A percentile compares a stretch with the other conserved stretches of the same genome.
These are phyloP conservation scores for Yamadazyma sp. DNA, from an alignment of 805 yeast genomes.

Conservation along the genomic window DNA sequence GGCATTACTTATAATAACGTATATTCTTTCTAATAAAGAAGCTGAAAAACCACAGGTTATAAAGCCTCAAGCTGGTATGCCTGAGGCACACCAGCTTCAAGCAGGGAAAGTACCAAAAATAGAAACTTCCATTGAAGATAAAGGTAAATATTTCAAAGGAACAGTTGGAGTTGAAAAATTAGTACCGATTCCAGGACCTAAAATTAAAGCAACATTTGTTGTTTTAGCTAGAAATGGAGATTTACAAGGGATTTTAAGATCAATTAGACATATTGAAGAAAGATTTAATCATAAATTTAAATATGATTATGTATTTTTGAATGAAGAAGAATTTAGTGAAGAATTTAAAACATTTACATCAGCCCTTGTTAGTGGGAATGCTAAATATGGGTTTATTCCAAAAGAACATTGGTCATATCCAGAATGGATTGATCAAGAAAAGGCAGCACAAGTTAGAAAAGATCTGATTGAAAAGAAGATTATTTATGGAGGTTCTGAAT, in stretches of 20 bases:
- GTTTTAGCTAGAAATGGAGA: slow-evolving; percentile 76
- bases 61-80: too few relatives aligned
- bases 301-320: slow-evolving; percentile 94
- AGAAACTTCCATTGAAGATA: too few relatives aligned
- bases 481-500: slow-evolving; percentile 72
- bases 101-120: too few relatives aligned
- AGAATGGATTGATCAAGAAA: slow-evolving; percentile 69
- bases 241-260: slow-evolving; percentile 53
- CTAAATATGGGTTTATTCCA: slow-evolving; percentile 76
- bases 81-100: too few relatives aligned
- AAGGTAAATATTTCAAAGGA: too few relatives aligned
- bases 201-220: slow-evolving; percentile 73
- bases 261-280: slow-evolving; percentile 80
- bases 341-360: slow-evolving; percentile 71
- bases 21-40: too few relatives aligned
- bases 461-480: slow-evolving; percentile 52
- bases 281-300: slow-evolving; percentile 79
- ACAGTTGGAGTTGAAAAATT: slow-evolving; percentile 3
- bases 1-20: too few relatives aligned
- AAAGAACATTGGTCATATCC: slow-evolving; percentile 86
- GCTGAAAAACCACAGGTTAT: too few relatives aligned
- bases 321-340: slow-evolving; percentile 79
- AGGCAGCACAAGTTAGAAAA: slow-evolving; percentile 62
- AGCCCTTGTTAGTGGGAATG: slow-evolving; percentile 68
- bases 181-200: slow-evolving; percentile 33